Percentiles rank a stretch among this genome's conserved stretches.
Conservation (phyloP, 139 green algal genomes). For the Chlamydomonas sp. region DNA sequence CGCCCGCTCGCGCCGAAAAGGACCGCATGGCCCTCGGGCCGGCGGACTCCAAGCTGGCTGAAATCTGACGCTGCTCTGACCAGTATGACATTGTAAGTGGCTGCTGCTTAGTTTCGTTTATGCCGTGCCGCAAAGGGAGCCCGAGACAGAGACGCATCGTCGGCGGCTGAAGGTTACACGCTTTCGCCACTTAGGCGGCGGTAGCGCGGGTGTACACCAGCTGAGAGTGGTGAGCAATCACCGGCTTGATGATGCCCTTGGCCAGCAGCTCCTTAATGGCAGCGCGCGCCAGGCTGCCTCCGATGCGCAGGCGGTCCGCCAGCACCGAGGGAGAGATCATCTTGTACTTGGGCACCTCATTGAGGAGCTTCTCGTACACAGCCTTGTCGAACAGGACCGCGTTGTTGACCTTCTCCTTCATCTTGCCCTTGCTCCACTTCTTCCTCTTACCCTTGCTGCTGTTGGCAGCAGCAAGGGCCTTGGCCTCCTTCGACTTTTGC, state of each 20-base stretch:
- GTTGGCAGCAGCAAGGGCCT: conserved; percentile 89
- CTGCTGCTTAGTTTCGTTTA: too few species aligned
- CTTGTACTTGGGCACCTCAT: conserved; percentile 99
- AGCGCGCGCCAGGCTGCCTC: conserved; percentile 90
- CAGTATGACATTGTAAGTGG: too few species aligned
- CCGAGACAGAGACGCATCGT: too few species aligned
- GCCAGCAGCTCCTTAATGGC: conserved; percentile 88
- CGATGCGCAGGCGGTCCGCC: conserved; percentile 71
- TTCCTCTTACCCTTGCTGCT: conserved; percentile 87
- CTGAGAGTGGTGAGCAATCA: conserved; percentile 86
- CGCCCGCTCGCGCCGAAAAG: too few species aligned
- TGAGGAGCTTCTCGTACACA: conserved; percentile 97
- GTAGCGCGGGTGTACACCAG: conserved; percentile 95
- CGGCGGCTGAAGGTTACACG: conserved; percentile 15
- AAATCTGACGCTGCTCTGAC: too few species aligned
- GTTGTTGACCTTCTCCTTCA: conserved; percentile 99
- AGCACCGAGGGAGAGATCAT: conserved; percentile 97
- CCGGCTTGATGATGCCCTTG: conserved; percentile 90
- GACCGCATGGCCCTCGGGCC: too few species aligned
- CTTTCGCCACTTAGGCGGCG: conserved; percentile 37
- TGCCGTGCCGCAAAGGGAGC: too few species aligned
- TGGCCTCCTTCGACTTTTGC: conserved; percentile 83
- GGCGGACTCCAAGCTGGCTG: too few species aligned
- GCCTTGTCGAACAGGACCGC: conserved; percentile 97
- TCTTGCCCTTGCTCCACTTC: conserved; percentile 98